phyloP scores from a whole-genome alignment of 2,329 filamentous ascomycete species.

The Emericellopsis atlantica region DNA sequence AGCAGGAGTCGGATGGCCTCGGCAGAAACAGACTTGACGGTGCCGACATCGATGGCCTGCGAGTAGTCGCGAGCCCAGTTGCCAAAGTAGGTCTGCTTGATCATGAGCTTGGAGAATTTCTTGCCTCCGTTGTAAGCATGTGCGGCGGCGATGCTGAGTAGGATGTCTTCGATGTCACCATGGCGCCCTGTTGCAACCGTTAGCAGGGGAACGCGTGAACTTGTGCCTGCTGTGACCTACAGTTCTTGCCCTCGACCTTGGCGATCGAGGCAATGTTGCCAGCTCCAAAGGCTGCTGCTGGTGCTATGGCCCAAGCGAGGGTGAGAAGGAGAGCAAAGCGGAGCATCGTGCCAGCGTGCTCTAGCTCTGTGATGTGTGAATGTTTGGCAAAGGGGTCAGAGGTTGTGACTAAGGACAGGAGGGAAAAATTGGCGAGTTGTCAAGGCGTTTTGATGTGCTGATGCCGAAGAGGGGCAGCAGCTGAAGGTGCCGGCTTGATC shows the following conservation, averaged over 20 bases:
- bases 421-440: not conserved
- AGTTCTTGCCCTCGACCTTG: constrained; percentile 75
- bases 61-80: constrained; percentile 94
- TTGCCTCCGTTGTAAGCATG: constrained; percentile 43
- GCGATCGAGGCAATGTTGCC: constrained; percentile 78
- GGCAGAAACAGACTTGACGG: constrained; percentile 78
- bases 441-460: not conserved
- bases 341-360: constrained; percentile 3
- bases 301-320: constrained; percentile 48
- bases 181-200: constrained; percentile 49
- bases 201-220: not conserved
- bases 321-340: constrained; percentile 30
- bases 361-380: not conserved
- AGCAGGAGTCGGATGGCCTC: constrained; percentile 84
- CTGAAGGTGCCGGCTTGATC: not conserved
- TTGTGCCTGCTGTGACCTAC: constrained; percentile 24
- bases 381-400: not conserved
- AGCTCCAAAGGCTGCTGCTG: constrained; percentile 69
- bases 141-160: constrained; percentile 56
- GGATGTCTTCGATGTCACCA: constrained; percentile 86
- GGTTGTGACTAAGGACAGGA: not conserved
- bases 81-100: constrained; percentile 87
- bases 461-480: not conserved
- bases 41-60: constrained; percentile 86
- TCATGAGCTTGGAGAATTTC: constrained; percentile 80